Evolutionary conservation across 208 protist genomes (phyloP), one percentile per base, ranked within the genome.

Genomic region (Trypanosoma cruzi): DNA sequence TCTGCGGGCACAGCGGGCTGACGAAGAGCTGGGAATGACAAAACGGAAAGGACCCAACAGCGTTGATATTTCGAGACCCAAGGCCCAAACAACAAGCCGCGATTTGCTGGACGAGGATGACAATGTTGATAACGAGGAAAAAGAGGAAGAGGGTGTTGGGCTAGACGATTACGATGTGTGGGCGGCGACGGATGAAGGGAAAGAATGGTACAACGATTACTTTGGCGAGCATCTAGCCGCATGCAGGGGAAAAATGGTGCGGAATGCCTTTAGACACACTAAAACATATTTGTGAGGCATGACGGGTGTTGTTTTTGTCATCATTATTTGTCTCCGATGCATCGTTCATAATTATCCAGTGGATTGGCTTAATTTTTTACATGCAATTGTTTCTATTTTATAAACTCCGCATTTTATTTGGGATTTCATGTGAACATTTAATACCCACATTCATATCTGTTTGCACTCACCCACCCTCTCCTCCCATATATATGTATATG

Each of bases 171-270:
- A 61, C 40, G 37, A 61, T n/a, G 8, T 50, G 42, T 60, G 64
- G 64, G 37, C 26, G 53, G 32, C n/a, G 26, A 70, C 65, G 2
- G 37, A 55, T 55, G 32, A 22, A 3, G 53, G 65, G 20, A 58
- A 54, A 28, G 16, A 49, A 26, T 70, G 65, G 65, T 70, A 60
- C 42, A 42, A 62, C 0, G 40, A 70, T 4, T 14, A 62, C n/a
- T 70, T 70, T 28, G 65, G 42, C 14, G 37, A 60, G 37, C 65
- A 70, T 40, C 28, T 60, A 28, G 55, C 13, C 20, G 65, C 65
- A 13, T 70, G 54, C 44, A 61, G 54, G 36, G 42, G 22, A 37
- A 22, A 32, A 28, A 70, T 70, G 32, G 54, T 70, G 42, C 65
- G 53, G 13, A 26, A 63, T 14, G 31, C 36, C 26, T 62, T 70